A percentile compares a stretch with the other conserved stretches of the same genome.
phyloP scores from a whole-genome alignment of 495 filamentous ascomycete genomes.

The Cairneyella variabilis region DNA sequence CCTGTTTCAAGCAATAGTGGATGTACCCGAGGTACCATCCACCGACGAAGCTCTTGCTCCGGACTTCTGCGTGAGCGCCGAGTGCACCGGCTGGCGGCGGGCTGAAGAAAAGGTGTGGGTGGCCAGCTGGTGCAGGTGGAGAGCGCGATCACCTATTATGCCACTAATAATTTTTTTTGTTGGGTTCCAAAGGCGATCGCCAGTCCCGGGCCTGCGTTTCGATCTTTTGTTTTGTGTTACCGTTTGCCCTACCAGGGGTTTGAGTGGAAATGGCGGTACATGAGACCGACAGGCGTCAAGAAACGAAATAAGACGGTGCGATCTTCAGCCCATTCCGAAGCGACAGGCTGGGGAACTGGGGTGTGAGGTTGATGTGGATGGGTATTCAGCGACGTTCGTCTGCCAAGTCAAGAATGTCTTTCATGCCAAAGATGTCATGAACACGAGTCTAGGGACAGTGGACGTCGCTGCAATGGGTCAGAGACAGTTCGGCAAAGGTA shows the following conservation, averaged over 20 bases:
- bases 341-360: neutral
- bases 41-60: too few relatives aligned
- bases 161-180: neutral
- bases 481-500: too few relatives aligned
- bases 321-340: neutral
- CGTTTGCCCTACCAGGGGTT: neutral
- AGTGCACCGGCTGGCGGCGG: neutral
- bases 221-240: conserved; percentile 4
- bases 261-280: conserved; percentile 1
- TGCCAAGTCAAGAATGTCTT: too few relatives aligned
- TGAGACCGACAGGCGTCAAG: neutral
- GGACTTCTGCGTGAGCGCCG: too few relatives aligned
- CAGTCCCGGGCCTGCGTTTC: conserved; percentile 10
- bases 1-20: too few relatives aligned
- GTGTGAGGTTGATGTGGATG: neutral
- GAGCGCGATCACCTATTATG: neutral
- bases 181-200: conserved; percentile 6
- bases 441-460: too few relatives aligned
- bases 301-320: neutral
- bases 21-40: neutral
- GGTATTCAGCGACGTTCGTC: conserved; percentile 6
- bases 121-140: too few relatives aligned
- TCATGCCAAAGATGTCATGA: too few relatives aligned
- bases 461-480: too few relatives aligned
- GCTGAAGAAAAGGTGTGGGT: neutral